Evolutionary conservation across 805 yeast genomes (phyloP).

Genomic region (Danielia reshetovae): DNA sequence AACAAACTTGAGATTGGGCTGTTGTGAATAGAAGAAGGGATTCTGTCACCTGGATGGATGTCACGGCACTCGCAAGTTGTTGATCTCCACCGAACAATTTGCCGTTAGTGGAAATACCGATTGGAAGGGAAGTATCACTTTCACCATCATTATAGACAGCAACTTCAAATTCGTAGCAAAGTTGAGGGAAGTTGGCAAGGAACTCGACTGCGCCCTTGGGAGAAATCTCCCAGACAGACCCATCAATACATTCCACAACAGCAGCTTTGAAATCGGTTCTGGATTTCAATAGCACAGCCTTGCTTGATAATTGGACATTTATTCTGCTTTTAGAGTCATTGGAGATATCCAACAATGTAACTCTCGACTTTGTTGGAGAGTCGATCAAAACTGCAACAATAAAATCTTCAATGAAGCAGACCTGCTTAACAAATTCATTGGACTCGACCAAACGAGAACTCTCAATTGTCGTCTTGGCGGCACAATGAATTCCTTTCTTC

Average conservation of each 20-base stretch:
- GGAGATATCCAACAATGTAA: conserved; percentile 49
- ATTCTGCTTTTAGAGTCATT: conserved; percentile 31
- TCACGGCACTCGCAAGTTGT: conserved; percentile 67
- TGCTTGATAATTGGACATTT: conserved; percentile 20
- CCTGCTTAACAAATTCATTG: conserved; percentile 56
- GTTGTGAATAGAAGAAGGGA: conserved; percentile 78
- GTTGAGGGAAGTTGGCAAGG: conserved; percentile 58
- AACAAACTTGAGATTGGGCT: conserved; percentile 78
- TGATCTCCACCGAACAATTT: conserved; percentile 62
- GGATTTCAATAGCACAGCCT: conserved; percentile 54
- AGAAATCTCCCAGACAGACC: conserved; percentile 45
- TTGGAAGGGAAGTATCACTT: conserved; percentile 36
- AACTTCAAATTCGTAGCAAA: conserved; percentile 58
- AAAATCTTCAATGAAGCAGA: conserved; percentile 51
- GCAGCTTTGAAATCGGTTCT: conserved; percentile 48
- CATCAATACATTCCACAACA: conserved; percentile 61
- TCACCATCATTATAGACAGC: conserved; percentile 21
- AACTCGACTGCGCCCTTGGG: conserved; percentile 23
- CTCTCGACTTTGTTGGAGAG: conserved; percentile 44
- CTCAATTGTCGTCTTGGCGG: conserved; percentile 22
- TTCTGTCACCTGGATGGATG: conserved; percentile 74
- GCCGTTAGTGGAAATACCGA: conserved; percentile 76
- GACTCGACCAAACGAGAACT: conserved; percentile 7
- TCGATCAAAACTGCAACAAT: conserved; percentile 59
- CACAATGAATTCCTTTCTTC: conserved; percentile 38